Evolutionary conservation across 768 basidiomycete species (phyloP), one percentile per base, ranked within the genome.

Genomic region (Sistotremastrum suecicum): DNA sequence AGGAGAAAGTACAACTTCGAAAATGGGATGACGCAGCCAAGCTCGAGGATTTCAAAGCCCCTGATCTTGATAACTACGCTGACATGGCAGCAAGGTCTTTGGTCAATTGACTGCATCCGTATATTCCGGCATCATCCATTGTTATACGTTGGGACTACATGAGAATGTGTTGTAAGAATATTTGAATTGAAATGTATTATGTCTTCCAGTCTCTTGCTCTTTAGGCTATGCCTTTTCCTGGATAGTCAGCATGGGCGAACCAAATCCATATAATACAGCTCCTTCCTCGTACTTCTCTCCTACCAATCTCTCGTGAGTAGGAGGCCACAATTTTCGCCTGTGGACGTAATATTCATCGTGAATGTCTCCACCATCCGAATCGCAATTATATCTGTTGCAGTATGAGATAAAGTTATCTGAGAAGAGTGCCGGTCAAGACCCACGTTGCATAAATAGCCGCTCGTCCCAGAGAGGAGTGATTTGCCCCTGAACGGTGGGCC

Each of bases 401-500:
- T 47, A 11, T 29, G 28, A 20, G 11, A 10, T 11, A 28, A 20
- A 33, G 29, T 11, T 29, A 8, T 31, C 32, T 12, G 29, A 5
- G 35, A 20, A 42, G n/a, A 44, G 33, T n/a, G 28, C n/a, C 28
- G 10, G 3, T 33, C 32, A 7, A 12, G 33, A 47, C 41, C 32
- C 31, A 49, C 33, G 53, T 54, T 12, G 54, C 54, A 41, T 55
- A 55, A 31, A 55, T 48, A 34, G 44, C 45, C 42, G 46, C 48
- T 29, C 54, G 51, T 29, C 46, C 47, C 12, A 44, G 31, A 2
- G 46, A 47, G 41, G 46, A 45, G 32, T 47, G 37, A 39, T 55
- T 55, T 9, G 53, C 39, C 7, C 53, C 54, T 31, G 53, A 54
- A 10, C 54, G 50, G 39, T 55, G 54, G 28, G 54, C 54, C 8